A percentile compares a stretch with the other conserved stretches of the same genome.
These are phyloP conservation scores for Mucor saturninus DNA, from an alignment of 371 early-diverging fungal genomes.

Conservation along the genomic window DNA sequence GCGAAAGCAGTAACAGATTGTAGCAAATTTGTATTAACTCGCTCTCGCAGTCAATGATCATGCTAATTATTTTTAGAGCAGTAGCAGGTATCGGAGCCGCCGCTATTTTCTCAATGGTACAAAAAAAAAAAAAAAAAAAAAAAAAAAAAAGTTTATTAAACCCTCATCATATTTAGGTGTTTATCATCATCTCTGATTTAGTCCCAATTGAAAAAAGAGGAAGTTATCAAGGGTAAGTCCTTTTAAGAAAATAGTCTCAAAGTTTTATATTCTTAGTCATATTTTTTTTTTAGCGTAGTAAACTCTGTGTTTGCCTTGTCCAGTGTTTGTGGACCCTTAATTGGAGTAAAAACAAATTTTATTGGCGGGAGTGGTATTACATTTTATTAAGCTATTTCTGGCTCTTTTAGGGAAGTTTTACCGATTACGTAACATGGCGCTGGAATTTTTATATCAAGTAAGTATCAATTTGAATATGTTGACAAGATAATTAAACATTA, in stretches of 20 bases:
- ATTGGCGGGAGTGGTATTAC: too few relatives aligned
- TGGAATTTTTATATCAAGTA: conserved; percentile 57
- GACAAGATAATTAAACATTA: background rate
- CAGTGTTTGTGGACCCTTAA: conserved; percentile 47
- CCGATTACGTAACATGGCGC: conserved; percentile 50
- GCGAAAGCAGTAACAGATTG: background rate
- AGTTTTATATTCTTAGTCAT: background rate
- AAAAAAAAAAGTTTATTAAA: background rate
- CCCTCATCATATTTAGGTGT: conserved; percentile 32
- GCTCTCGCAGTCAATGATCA: conserved; percentile 47
- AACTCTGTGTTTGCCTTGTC: conserved; percentile 49
- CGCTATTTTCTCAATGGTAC: conserved; percentile 41
- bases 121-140: background rate
- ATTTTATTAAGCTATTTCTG: background rate
- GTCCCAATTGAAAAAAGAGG: conserved; percentile 60
- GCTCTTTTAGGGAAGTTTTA: conserved; percentile 34
- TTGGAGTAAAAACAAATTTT: conserved; percentile 37
- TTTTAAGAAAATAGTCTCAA: background rate
- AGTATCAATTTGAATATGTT: background rate
- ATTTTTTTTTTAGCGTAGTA: conserved; percentile 23
- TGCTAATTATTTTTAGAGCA: conserved; percentile 69
- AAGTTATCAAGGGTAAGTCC: conserved; percentile 56
- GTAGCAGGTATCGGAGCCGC: conserved; percentile 68
- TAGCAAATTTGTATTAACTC: background rate
- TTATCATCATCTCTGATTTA: conserved; percentile 69